Evolutionary conservation across 2,329 filamentous ascomycete species (phyloP).

Genomic region (Exserohilum rostratum): DNA sequence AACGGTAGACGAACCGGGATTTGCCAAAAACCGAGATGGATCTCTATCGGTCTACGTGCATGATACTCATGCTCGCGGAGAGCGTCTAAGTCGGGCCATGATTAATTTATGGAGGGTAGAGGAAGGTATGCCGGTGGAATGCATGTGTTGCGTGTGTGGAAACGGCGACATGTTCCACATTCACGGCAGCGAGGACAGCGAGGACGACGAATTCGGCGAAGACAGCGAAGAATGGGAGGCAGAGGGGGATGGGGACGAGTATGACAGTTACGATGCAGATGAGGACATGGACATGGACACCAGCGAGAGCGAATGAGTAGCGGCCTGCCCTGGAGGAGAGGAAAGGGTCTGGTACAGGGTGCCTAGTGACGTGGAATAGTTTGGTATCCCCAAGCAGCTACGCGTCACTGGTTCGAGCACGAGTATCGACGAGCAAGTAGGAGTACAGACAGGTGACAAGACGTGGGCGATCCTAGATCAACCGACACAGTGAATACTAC

Average conservation of each 20-base stretch:
- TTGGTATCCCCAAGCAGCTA: neutral
- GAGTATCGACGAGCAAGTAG: too few species aligned
- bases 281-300: too few species aligned
- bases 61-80: neutral
- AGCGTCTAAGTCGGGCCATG: slow-evolving; percentile 1
- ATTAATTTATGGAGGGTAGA: slow-evolving; percentile 2
- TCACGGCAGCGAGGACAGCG: neutral
- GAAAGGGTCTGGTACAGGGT: too few species aligned
- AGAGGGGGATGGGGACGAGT: neutral
- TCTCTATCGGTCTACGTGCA: slow-evolving; percentile 6
- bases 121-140: slow-evolving; percentile 1
- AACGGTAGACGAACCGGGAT: neutral
- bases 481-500: neutral
- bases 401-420: neutral
- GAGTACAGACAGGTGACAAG: neutral
- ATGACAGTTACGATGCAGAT: neutral
- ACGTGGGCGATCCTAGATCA: neutral
- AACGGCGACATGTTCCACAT: neutral
- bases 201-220: neutral
- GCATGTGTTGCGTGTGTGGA: slow-evolving; percentile 8
- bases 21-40: slow-evolving; percentile 6
- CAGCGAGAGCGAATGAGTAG: too few species aligned
- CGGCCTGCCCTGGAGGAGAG: too few species aligned
- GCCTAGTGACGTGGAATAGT: neutral
- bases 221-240: neutral